phyloP scores from a whole-genome alignment of 805 yeast genomes.

The Phaffomyces antillensis region DNA sequence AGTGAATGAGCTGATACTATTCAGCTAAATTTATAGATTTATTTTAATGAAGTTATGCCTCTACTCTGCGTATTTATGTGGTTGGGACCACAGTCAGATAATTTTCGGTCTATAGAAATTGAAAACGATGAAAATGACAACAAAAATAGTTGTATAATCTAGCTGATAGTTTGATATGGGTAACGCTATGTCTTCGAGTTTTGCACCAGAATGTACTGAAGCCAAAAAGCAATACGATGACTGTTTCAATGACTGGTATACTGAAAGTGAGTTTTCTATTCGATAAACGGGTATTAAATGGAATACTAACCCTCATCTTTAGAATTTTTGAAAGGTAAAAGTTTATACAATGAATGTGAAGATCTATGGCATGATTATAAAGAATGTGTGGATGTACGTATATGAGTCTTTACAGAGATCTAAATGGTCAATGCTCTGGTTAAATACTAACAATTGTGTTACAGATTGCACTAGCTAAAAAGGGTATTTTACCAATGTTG shows the following conservation, averaged over 20 bases:
- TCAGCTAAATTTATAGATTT: neutral
- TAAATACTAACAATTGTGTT: neutral
- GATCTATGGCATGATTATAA: constrained; percentile 84
- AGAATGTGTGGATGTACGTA: constrained; percentile 65
- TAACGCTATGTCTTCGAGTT: constrained; percentile 71
- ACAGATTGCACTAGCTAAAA: constrained; percentile 49
- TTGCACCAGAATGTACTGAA: constrained; percentile 95
- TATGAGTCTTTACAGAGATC: too few relatives aligned
- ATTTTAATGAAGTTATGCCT: neutral
- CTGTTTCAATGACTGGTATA: constrained; percentile 93
- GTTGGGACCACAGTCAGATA: neutral
- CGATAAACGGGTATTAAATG: neutral
- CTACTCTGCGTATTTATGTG: neutral
- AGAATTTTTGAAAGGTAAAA: constrained; percentile 50
- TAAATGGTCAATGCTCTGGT: too few relatives aligned
- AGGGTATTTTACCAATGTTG: constrained; percentile 74
- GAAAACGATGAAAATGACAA: neutral
- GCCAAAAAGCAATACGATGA: constrained; percentile 81
- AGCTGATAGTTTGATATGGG: constrained; percentile 40
- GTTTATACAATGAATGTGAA: constrained; percentile 78
- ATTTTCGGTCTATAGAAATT: neutral
- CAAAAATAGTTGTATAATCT: neutral
- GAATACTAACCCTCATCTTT: neutral
- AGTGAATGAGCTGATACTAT: constrained; percentile 8
- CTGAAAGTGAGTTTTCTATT: constrained; percentile 52